Conservation (phyloP, 345 rosid genomes). For the Eucalyptus viminalis region DNA sequence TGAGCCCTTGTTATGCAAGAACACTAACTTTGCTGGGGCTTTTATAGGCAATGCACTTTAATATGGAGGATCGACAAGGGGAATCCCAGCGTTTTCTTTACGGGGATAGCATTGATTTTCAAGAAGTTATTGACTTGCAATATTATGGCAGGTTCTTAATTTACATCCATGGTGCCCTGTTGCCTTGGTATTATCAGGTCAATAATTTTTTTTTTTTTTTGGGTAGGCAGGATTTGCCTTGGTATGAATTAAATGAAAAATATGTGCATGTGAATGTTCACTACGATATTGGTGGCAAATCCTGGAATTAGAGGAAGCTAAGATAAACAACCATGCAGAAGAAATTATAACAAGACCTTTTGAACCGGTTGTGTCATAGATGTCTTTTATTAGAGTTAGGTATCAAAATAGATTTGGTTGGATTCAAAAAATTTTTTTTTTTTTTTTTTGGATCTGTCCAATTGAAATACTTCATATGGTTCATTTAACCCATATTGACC, state of each 20-base stretch:
- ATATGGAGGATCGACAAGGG: not conserved
- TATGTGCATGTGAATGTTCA: not conserved
- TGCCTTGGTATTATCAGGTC: not conserved
- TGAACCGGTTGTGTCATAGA: not conserved
- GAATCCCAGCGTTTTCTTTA: not conserved
- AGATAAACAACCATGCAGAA: not conserved
- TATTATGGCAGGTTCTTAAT: not conserved
- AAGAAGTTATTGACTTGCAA: not conserved
- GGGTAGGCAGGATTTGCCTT: not conserved
- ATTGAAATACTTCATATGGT: not conserved
- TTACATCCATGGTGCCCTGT: not conserved
- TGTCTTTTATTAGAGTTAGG: not conserved
- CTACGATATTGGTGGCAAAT: not conserved
- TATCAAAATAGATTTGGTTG: not conserved
- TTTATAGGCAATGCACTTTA: not conserved
- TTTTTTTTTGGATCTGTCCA: too few relatives aligned
- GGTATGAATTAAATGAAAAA: not conserved
- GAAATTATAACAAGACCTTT: not conserved
- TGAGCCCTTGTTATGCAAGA: not conserved
- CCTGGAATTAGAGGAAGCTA: not conserved
- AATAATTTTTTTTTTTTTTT: not conserved
- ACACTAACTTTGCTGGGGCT: not conserved
- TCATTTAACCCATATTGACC: not conserved
- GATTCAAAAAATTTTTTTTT: too few relatives aligned
- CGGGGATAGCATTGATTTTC: not conserved